A percentile compares a stretch with the other conserved stretches of the same genome.
Evolutionary conservation across 176 grass and related monocot genomes (phyloP).

Genomic region (Bothriochloa decipiens): DNA sequence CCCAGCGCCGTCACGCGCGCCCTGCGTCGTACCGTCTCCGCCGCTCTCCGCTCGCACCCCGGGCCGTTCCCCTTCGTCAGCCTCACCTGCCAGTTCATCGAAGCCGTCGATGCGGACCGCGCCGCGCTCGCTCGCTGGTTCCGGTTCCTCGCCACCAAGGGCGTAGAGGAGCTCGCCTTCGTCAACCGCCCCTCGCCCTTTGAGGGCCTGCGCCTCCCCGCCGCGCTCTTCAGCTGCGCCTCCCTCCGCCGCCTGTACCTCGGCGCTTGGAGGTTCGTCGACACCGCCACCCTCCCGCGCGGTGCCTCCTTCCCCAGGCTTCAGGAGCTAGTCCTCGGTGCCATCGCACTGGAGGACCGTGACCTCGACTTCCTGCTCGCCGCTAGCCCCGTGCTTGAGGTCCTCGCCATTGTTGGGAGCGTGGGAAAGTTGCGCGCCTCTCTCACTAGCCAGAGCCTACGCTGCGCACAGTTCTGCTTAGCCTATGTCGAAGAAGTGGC

Average conservation of each 20-base stretch:
- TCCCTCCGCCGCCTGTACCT: no score
- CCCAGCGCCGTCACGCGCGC: background rate
- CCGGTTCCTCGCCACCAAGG: conserved; percentile 27
- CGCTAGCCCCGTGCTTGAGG: conserved; percentile 4
- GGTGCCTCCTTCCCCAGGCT: no score
- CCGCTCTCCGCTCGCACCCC: conserved; percentile 28
- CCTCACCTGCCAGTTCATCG: conserved; percentile 19
- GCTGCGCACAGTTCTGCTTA: conserved; percentile 25
- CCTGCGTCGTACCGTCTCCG: conserved; percentile 5
- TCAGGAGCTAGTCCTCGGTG: no score
- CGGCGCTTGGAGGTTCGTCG: no score
- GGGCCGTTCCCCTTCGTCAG: conserved; percentile 35
- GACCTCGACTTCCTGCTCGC: conserved; percentile 14
- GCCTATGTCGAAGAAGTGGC: background rate
- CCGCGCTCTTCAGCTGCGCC: no score
- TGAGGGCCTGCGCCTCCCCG: no score
- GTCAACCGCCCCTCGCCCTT: no score
- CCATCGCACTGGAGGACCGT: no score
- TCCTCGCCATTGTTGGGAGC: background rate
- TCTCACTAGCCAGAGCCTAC: conserved; percentile 25
- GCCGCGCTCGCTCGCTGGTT: conserved; percentile 17
- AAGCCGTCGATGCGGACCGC: background rate
- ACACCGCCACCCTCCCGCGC: no score
- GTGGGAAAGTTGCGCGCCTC: background rate
- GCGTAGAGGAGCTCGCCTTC: conserved; percentile 25